phyloP scores from a whole-genome alignment of 768 basidiomycete genomes.

The Termitomyces sp. region DNA sequence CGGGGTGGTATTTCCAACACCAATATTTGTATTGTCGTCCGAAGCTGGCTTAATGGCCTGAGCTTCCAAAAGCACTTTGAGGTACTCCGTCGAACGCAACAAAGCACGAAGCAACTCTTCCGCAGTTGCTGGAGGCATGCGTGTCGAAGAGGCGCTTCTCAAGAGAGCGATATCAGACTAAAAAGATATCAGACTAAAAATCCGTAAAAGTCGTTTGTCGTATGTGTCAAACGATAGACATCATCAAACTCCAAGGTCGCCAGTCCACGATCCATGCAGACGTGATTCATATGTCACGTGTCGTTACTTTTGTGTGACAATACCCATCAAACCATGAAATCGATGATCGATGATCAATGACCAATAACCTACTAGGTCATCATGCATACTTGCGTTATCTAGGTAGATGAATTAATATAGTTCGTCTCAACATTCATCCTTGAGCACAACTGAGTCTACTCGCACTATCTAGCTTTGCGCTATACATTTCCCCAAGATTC shows the following conservation, averaged over 20 bases:
- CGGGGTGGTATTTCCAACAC: background rate
- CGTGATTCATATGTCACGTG: background rate
- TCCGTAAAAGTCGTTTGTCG: background rate
- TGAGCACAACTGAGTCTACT: too few species aligned
- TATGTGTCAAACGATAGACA: background rate
- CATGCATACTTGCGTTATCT: too few species aligned
- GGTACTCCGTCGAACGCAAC: slow-evolving; percentile 33
- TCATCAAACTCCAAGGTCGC: background rate
- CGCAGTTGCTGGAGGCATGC: background rate
- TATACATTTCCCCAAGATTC: too few species aligned
- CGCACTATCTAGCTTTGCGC: too few species aligned
- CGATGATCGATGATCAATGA: too few species aligned
- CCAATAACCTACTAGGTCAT: too few species aligned
- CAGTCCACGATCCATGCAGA: too few species aligned
- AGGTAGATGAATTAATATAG: too few species aligned
- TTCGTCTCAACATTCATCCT: too few species aligned
- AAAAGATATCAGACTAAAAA: background rate
- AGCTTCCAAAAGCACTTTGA: slow-evolving; percentile 37
- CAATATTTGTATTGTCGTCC: background rate
- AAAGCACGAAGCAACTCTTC: slow-evolving; percentile 11
- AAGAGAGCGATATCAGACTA: background rate
- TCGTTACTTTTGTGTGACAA: too few species aligned
- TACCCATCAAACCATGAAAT: too few species aligned
- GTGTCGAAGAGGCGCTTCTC: background rate
- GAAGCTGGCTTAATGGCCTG: slow-evolving; percentile 15